phyloP scores from a whole-genome alignment of 2,329 filamentous ascomycete species.

The Exophiala viscosa region DNA sequence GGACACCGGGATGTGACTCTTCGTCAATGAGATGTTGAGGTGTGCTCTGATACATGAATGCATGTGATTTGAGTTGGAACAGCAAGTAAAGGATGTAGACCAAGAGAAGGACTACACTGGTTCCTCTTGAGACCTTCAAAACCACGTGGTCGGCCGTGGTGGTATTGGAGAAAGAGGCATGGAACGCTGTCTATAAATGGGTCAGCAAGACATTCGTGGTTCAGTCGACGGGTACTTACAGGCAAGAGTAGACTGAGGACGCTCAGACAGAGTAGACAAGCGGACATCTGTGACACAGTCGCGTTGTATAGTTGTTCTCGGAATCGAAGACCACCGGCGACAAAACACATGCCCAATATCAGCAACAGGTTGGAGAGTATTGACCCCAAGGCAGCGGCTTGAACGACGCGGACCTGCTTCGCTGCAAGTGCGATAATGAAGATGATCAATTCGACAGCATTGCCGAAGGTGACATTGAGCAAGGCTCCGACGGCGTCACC shows the following conservation, averaged over 20 bases:
- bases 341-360: slow-evolving; percentile 88
- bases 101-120: slow-evolving; percentile 76
- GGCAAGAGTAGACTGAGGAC: slow-evolving; percentile 85
- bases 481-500: slow-evolving; percentile 70
- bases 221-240: slow-evolving; percentile 4
- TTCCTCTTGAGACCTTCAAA: slow-evolving; percentile 81
- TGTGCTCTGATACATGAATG: slow-evolving; percentile 88
- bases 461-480: slow-evolving; percentile 74
- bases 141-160: slow-evolving; percentile 64
- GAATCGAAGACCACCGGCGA: slow-evolving; percentile 78
- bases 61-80: slow-evolving; percentile 88
- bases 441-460: slow-evolving; percentile 75
- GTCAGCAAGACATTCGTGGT: neutral
- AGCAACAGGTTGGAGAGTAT: slow-evolving; percentile 84
- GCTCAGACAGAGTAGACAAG: slow-evolving; percentile 82
- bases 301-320: slow-evolving; percentile 95
- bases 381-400: slow-evolving; percentile 83
- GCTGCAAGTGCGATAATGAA: slow-evolving; percentile 77
- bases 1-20: slow-evolving; percentile 79
- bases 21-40: slow-evolving; percentile 91
- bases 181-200: slow-evolving; percentile 66
- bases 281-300: slow-evolving; percentile 94
- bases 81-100: slow-evolving; percentile 81
- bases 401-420: slow-evolving; percentile 84
- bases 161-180: slow-evolving; percentile 72